Evolutionary conservation across 768 basidiomycete genomes (phyloP).

Genomic region (Plicaturopsis crispa): DNA sequence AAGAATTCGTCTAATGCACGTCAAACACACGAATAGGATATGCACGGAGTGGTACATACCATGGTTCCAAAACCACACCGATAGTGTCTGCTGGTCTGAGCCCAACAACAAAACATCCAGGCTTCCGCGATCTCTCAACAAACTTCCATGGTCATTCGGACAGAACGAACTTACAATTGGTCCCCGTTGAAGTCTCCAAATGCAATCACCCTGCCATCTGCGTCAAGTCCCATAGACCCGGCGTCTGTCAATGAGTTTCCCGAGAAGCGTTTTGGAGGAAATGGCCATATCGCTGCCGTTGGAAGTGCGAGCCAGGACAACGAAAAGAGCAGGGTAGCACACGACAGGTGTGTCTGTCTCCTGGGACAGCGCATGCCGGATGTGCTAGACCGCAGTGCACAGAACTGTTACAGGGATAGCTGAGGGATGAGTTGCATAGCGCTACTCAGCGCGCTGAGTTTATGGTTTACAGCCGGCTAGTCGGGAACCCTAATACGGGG

Average conservation of each 20-base stretch:
- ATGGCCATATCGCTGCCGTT: constrained; percentile 61
- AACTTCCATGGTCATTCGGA: not conserved
- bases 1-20: constrained; percentile 57
- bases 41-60: constrained; percentile 33
- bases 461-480: too few species aligned
- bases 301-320: constrained; percentile 16
- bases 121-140: constrained; percentile 28
- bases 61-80: constrained; percentile 78
- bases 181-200: constrained; percentile 96
- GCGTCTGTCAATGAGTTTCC: constrained; percentile 76
- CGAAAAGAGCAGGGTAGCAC: too few species aligned
- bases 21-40: constrained; percentile 1
- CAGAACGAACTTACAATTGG: constrained; percentile 63
- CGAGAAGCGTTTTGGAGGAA: constrained; percentile 77
- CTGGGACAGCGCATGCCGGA: too few species aligned
- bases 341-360: too few species aligned
- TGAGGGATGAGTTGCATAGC: too few species aligned
- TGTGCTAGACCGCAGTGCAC: too few species aligned
- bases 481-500: too few species aligned
- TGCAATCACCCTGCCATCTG: constrained; percentile 71
- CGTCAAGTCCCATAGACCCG: constrained; percentile 70
- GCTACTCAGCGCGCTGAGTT: too few species aligned
- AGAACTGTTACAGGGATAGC: too few species aligned
- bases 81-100: constrained; percentile 69
- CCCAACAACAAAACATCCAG: constrained; percentile 75